Conservation (phyloP, 2,329 filamentous ascomycete genomes). For the Stagonosporopsis chrysanthemi region DNA sequence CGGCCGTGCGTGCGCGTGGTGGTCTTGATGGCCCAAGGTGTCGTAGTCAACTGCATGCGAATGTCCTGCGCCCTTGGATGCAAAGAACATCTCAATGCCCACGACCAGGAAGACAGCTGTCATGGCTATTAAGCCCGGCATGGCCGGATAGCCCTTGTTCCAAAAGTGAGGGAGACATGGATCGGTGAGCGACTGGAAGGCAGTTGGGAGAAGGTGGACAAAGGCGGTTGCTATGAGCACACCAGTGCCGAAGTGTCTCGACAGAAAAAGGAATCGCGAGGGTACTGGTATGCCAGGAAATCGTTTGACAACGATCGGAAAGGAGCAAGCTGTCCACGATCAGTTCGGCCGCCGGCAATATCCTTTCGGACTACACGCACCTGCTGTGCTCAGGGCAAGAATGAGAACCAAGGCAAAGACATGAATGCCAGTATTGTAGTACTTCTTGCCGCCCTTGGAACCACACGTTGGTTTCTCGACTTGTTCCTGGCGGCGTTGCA, state of each 20-base stretch:
- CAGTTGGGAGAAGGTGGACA: constrained; percentile 52
- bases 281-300: constrained; percentile 49
- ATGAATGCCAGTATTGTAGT: constrained; percentile 64
- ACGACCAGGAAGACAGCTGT: constrained; percentile 69
- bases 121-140: constrained; percentile 52
- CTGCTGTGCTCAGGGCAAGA: constrained; percentile 61
- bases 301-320: constrained; percentile 51
- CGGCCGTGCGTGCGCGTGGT: constrained; percentile 25
- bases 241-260: constrained; percentile 51
- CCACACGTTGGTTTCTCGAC: constrained; percentile 59
- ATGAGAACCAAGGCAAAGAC: constrained; percentile 66
- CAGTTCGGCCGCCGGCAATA: constrained; percentile 17
- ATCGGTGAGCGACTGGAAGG: constrained; percentile 50
- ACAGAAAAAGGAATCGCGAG: constrained; percentile 51
- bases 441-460: constrained; percentile 54
- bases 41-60: constrained; percentile 64
- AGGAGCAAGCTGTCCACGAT: constrained; percentile 47
- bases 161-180: constrained; percentile 51
- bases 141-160: constrained; percentile 50
- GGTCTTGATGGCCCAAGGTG: constrained; percentile 42
- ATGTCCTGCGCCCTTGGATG: constrained; percentile 70
- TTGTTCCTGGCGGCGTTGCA: constrained; percentile 56
- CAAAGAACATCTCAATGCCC: constrained; percentile 87
- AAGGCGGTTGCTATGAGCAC: constrained; percentile 53
- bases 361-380: constrained; percentile 40